Conservation (phyloP, 2,329 filamentous ascomycete genomes). For the Metarhizium humberi region DNA sequence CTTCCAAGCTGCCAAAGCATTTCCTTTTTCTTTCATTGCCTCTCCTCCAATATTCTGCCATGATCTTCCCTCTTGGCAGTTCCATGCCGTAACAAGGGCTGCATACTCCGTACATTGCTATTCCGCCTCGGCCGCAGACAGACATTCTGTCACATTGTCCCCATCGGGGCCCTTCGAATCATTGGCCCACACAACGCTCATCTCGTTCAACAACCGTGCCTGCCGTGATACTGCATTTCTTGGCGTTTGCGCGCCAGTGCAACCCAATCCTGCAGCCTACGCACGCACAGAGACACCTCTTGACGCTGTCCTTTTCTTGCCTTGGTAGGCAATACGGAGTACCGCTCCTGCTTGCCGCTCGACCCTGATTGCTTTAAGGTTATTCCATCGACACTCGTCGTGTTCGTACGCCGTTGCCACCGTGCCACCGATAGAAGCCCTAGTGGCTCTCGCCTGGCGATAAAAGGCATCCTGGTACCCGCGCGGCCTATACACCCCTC, state of each 20-base stretch:
- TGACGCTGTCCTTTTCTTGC: not conserved
- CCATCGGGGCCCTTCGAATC: not conserved
- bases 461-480: not conserved
- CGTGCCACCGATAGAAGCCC: not conserved
- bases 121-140: no score
- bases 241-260: conserved; percentile 1
- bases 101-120: no score
- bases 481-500: not conserved
- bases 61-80: no score
- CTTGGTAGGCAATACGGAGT: not conserved
- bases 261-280: not conserved
- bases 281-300: conserved; percentile 4
- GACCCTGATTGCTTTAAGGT: conserved; percentile 8
- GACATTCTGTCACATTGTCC: no score
- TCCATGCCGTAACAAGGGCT: no score
- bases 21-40: no score
- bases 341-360: not conserved
- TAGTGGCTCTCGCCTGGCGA: not conserved
- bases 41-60: no score
- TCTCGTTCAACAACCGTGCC: not conserved
- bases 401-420: not conserved
- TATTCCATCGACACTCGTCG: conserved; percentile 3
- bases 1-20: no score
- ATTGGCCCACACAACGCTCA: not conserved
- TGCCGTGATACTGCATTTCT: conserved; percentile 2